A percentile compares a stretch with the other conserved stretches of the same genome.
These are phyloP conservation scores for Coemansia sp. DNA, from an alignment of 192 early-diverging fungal species.

Conservation along the genomic window DNA sequence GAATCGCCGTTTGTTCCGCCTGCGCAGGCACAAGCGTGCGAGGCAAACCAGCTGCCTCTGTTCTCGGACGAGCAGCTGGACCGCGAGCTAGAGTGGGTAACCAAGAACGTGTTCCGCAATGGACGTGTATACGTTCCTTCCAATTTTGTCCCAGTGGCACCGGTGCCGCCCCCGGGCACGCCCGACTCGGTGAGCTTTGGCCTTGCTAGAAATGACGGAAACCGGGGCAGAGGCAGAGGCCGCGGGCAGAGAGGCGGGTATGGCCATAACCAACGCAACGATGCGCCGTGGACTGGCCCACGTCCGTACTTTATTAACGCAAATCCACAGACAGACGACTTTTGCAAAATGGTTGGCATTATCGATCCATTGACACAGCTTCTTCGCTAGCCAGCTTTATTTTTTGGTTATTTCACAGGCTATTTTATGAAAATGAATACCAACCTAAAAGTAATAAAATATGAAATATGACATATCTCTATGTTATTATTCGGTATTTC, in stretches of 20 bases:
- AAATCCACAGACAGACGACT: slow-evolving; percentile 83
- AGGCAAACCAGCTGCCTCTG: slow-evolving; percentile 18
- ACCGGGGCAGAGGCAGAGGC: slow-evolving; percentile 11
- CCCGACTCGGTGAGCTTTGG: slow-evolving; percentile 37
- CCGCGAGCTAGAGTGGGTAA: slow-evolving; percentile 66
- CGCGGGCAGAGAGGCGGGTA: slow-evolving; percentile 2
- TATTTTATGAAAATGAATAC: too few relatives aligned
- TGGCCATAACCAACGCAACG: slow-evolving; percentile 5
- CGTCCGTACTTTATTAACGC: slow-evolving; percentile 50
- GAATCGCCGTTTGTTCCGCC: slow-evolving; percentile 56
- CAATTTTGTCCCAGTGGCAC: slow-evolving; percentile 78
- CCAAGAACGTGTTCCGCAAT: slow-evolving; percentile 57
- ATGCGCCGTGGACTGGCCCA: slow-evolving; percentile 16
- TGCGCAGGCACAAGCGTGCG: slow-evolving; percentile 49
- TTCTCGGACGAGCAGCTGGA: slow-evolving; percentile 55
- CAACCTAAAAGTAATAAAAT: background rate
- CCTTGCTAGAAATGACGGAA: slow-evolving; percentile 19
- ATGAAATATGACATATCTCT: too few relatives aligned
- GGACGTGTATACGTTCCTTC: slow-evolving; percentile 64
- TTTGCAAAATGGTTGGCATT: slow-evolving; percentile 72
- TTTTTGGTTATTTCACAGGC: background rate
- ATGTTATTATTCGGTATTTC: too few relatives aligned
- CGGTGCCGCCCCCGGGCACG: slow-evolving; percentile 50
- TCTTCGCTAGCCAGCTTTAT: slow-evolving; percentile 3
- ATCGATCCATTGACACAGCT: slow-evolving; percentile 43